Percentiles rank a stretch among this genome's conserved stretches.
phyloP scores from a whole-genome alignment of 2,329 filamentous ascomycete species.

The Mycosphaerella sp. region DNA sequence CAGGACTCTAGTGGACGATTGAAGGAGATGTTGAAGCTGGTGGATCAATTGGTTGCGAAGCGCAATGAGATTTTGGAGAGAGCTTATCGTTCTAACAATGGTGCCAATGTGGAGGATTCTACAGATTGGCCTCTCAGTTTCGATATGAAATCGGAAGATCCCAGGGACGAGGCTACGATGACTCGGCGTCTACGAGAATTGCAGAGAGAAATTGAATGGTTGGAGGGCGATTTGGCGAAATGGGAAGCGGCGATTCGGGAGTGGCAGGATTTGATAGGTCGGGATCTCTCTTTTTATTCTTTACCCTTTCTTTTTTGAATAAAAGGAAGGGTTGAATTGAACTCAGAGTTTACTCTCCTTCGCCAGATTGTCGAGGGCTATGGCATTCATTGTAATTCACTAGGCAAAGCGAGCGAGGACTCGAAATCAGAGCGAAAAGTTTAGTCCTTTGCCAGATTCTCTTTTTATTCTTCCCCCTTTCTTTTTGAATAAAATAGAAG shows the following conservation, averaged over 20 bases:
- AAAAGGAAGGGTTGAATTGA: too few relatives aligned
- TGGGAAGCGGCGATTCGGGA: neutral
- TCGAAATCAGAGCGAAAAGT: too few relatives aligned
- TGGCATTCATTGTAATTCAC: too few relatives aligned
- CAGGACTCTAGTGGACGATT: neutral
- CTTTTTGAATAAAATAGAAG: too few relatives aligned
- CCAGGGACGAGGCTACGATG: neutral
- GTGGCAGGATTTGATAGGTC: neutral
- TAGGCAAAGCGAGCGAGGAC: too few relatives aligned
- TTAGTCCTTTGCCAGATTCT: too few relatives aligned
- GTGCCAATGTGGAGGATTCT: neutral
- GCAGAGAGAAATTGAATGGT: neutral
- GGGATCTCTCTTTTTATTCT: too few relatives aligned
- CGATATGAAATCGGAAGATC: neutral
- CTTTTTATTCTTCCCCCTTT: too few relatives aligned
- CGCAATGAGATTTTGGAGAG: neutral
- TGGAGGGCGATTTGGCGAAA: neutral
- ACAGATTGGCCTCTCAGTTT: neutral
- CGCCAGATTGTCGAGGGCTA: too few relatives aligned
- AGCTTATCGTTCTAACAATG: neutral
- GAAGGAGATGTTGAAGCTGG: neutral
- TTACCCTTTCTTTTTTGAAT: too few relatives aligned
- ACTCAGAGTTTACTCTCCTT: too few relatives aligned
- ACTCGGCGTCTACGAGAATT: neutral
- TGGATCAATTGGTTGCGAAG: neutral